Percentiles rank a stretch among this genome's conserved stretches.
Evolutionary conservation across 2,329 filamentous ascomycete species (phyloP).

Genomic region (Macroventuria anomochaeta): DNA sequence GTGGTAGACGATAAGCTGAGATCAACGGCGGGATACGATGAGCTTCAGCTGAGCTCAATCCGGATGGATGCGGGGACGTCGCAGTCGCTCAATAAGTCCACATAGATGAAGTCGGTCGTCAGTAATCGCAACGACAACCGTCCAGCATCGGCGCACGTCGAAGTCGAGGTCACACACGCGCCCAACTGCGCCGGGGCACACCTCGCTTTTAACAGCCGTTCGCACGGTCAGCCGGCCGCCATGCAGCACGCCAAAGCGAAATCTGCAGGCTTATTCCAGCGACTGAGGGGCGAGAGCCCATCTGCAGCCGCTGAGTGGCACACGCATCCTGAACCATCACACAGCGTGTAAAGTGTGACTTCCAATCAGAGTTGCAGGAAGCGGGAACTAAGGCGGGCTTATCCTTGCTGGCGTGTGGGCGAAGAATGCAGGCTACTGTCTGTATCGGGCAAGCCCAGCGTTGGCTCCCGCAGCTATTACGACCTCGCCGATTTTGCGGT

Average conservation of each 20-base stretch:
- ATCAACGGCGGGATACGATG: neutral
- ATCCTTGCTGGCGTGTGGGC: slow-evolving; percentile 12
- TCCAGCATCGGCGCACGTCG: slow-evolving; percentile 20
- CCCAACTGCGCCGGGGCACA: slow-evolving; percentile 22
- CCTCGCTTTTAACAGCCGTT: slow-evolving; percentile 33
- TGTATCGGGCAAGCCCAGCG: slow-evolving; percentile 7
- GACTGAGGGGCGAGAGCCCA: slow-evolving; percentile 31
- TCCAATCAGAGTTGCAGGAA: slow-evolving; percentile 31
- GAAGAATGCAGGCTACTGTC: slow-evolving; percentile 2
- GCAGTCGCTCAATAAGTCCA: slow-evolving; percentile 10
- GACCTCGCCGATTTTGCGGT: slow-evolving; percentile 23
- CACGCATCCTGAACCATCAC: slow-evolving; percentile 39
- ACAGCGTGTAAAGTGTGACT: slow-evolving; percentile 29
- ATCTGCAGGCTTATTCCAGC: slow-evolving; percentile 16
- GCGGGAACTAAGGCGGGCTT: slow-evolving; percentile 5
- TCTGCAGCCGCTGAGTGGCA: slow-evolving; percentile 44
- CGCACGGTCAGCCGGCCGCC: slow-evolving; percentile 22
- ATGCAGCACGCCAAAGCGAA: slow-evolving; percentile 23
- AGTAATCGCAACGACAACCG: slow-evolving; percentile 13
- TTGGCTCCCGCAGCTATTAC: slow-evolving; percentile 18
- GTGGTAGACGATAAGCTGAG: slow-evolving; percentile 4
- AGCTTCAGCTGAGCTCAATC: slow-evolving; percentile 16
- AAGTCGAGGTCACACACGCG: slow-evolving; percentile 16
- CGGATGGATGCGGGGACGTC: slow-evolving; percentile 16
- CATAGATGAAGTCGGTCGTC: slow-evolving; percentile 14